Evolutionary conservation across 225 moss, liverwort and hornwort genomes (phyloP), one percentile per base, ranked within the genome.

Genomic region (Pseudoscleropodium purum): DNA sequence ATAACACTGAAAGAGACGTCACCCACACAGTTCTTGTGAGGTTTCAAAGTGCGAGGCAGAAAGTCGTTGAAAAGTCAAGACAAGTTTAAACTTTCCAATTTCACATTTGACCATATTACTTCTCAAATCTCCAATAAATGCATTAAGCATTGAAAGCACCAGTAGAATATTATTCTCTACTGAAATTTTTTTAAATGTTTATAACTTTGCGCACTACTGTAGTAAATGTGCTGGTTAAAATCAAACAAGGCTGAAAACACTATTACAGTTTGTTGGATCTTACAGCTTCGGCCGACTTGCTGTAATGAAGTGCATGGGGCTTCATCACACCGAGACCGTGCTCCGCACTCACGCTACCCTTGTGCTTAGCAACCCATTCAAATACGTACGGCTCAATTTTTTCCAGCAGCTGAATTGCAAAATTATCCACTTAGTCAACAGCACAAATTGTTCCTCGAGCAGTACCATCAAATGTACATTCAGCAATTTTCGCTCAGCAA

Each of bases 301-400:
- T 99, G 94, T 96, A 99, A 89, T 95, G 94, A 91, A 99, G 95
- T 61, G 95, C 97, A 85, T 95, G 89, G 26, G 96, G 87, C 90
- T 99, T 99, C 99, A 96, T 97, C 75, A 96, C 88, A 67, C 97
- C 99, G 47, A 99, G 83, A 60, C 99, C 99, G 89, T 99, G 99
- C 91, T 99, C 99, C 75, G 99, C 99, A 94, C 99, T 99, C 88
- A 99, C 93, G 70, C 99, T 99, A 51, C 99, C 99, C 90, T 97
- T 97, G 88, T 94, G 95, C 80, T 95, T 81, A 45, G 99, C 93
- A 65, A 97, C 90, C 97, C 96, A 94, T 86, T 99, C 96, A 92
- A 91, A 99, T 84, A 99, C 99, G 85, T 93, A 99, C 11, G 99
- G 99, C 91, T 99, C 99, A 67, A 99, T 91, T 87, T 95, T 91